Conservation (phyloP, 169 alveolate species). For the Plasmodium cynomolgi region DNA sequence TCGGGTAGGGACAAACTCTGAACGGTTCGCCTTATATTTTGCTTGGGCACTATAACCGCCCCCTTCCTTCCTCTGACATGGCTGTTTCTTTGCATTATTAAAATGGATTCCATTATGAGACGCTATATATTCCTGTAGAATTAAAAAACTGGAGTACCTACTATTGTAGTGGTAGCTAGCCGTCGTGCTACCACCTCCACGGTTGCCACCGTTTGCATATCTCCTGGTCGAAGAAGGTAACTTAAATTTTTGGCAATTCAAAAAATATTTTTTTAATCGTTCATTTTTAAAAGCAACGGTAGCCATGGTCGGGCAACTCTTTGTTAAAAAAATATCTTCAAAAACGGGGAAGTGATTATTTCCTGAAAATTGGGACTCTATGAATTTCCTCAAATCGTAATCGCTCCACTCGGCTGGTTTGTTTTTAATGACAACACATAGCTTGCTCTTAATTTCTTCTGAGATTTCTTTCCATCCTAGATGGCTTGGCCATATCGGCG, state of each 20-base stretch:
- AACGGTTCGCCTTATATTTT: background rate
- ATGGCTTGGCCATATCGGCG: conserved; percentile 23
- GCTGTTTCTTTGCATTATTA: background rate
- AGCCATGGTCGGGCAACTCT: conserved; percentile 41
- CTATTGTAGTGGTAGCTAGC: background rate
- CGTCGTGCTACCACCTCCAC: background rate
- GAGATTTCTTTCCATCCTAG: conserved; percentile 46
- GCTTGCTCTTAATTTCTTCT: conserved; percentile 15
- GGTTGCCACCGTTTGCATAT: background rate
- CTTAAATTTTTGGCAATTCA: conserved; percentile 9
- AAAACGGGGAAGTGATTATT: background rate
- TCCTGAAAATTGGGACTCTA: conserved; percentile 30
- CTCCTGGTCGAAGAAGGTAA: background rate
- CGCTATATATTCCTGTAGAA: conserved; percentile 5
- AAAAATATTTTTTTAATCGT: background rate
- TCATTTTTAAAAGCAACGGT: conserved; percentile 48
- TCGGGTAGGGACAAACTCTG: background rate
- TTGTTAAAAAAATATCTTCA: conserved; percentile 40
- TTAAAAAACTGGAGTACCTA: conserved; percentile 23
- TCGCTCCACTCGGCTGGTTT: conserved; percentile 55
- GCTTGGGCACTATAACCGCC: background rate
- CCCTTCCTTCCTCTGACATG: background rate
- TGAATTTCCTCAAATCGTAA: conserved; percentile 19
- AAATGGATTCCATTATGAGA: background rate
- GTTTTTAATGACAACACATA: conserved; percentile 38